phyloP scores from a whole-genome alignment of 805 yeast genomes.

The Metschnikowia dekortorum region DNA sequence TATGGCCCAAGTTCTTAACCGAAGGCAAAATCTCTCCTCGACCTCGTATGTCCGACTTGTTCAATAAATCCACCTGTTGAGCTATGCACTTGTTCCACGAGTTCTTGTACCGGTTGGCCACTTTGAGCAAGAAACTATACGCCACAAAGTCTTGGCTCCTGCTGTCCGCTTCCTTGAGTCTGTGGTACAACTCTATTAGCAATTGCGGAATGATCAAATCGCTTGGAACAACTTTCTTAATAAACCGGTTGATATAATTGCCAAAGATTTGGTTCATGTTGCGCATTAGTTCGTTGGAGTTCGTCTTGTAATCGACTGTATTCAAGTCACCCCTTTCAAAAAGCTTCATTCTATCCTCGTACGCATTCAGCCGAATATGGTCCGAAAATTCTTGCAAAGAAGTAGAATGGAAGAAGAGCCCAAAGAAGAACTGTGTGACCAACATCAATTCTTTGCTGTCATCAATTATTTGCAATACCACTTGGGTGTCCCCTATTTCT shows the following conservation, averaged over 20 bases:
- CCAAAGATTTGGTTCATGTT: conserved; percentile 48
- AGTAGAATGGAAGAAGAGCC: conserved; percentile 38
- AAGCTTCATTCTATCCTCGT: conserved; percentile 24
- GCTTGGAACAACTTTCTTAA: conserved; percentile 33
- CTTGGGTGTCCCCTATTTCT: conserved; percentile 30
- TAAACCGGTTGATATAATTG: conserved; percentile 29
- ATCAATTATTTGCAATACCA: conserved; percentile 32
- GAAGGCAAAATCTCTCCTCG: conserved; percentile 34
- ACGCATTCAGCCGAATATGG: conserved; percentile 26
- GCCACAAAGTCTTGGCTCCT: conserved; percentile 58
- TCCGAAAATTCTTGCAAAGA: conserved; percentile 26
- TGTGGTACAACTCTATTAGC: conserved; percentile 27
- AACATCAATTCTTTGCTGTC: conserved; percentile 33
- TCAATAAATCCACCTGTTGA: conserved; percentile 43
- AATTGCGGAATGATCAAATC: conserved; percentile 33
- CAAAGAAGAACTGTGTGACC: conserved; percentile 37
- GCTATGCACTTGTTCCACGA: conserved; percentile 60
- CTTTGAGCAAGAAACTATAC: conserved; percentile 45
- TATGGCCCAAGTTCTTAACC: conserved; percentile 30
- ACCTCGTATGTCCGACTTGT: conserved; percentile 32
- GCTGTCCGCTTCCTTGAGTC: conserved; percentile 34
- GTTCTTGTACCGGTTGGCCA: conserved; percentile 46
- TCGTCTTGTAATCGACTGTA: conserved; percentile 36
- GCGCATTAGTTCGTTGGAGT: conserved; percentile 44
- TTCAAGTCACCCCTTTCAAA: conserved; percentile 28